Conservation (phyloP, 495 filamentous ascomycete genomes). For the Penicillium egyptiacum region DNA sequence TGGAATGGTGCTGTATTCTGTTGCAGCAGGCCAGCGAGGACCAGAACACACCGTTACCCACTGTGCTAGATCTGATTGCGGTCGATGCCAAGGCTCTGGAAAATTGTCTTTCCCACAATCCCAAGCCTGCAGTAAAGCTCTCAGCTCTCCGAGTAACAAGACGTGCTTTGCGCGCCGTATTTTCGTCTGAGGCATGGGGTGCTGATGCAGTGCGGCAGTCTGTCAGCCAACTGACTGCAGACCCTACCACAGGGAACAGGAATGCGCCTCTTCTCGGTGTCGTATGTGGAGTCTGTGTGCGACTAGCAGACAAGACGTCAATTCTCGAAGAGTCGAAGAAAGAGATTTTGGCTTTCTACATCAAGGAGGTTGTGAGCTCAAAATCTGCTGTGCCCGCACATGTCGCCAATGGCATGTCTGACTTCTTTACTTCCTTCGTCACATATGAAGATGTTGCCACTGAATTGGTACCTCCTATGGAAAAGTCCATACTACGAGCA, state of each 20-base stretch:
- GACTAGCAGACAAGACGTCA: constrained; percentile 57
- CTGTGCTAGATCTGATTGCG: constrained; percentile 61
- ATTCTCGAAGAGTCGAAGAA: constrained; percentile 64
- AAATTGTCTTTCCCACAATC: constrained; percentile 63
- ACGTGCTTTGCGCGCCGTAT: constrained; percentile 68
- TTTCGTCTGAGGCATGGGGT: constrained; percentile 56
- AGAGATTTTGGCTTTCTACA: constrained; percentile 74
- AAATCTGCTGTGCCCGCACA: constrained; percentile 67
- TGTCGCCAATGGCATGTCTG: constrained; percentile 68
- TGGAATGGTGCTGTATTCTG: constrained; percentile 83
- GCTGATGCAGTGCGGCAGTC: constrained; percentile 61
- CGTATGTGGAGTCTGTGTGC: constrained; percentile 79
- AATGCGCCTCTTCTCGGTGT: constrained; percentile 79
- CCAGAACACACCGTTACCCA: constrained; percentile 59
- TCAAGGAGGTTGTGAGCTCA: constrained; percentile 81
- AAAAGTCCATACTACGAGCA: constrained; percentile 83
- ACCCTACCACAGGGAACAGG: constrained; percentile 57
- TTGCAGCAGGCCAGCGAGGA: constrained; percentile 59
- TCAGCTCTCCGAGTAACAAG: constrained; percentile 72
- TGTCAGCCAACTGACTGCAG: constrained; percentile 64
- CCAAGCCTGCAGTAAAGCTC: constrained; percentile 57
- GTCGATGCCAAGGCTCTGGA: constrained; percentile 70
- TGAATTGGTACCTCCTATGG: constrained; percentile 76
- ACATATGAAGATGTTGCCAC: constrained; percentile 70
- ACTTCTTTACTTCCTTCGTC: constrained; percentile 81